These are phyloP conservation scores for Rehmannia glutinosa DNA, from an alignment of 257 asterid genomes.

Conservation along the genomic window DNA sequence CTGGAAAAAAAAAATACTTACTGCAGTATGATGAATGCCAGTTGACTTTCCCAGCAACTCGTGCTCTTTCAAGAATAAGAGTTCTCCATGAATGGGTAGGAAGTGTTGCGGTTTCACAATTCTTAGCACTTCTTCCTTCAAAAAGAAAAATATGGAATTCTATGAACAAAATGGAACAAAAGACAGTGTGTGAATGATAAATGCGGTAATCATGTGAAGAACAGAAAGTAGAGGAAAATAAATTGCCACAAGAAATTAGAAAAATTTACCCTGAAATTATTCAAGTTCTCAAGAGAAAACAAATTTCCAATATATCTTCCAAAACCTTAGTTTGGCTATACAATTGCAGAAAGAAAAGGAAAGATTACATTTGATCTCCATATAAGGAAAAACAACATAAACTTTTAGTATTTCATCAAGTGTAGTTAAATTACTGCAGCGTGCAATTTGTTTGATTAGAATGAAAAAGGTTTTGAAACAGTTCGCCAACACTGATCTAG, in stretches of 20 bases:
- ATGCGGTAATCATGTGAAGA: conserved; percentile 2
- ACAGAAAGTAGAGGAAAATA: conserved; percentile 6
- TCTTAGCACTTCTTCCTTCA: conserved; percentile 89
- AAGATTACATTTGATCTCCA: no score
- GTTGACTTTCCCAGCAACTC: conserved; percentile 91
- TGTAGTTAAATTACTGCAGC: no score
- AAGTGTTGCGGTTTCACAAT: conserved; percentile 99
- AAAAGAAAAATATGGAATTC: conserved; percentile 19
- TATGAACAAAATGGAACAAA: conserved; percentile 1
- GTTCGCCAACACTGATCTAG: no score
- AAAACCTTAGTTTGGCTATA: no score
- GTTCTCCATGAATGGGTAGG: conserved; percentile 97
- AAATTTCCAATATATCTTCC: no score
- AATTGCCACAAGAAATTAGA: conserved; percentile 8
- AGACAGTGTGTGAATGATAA: neutral
- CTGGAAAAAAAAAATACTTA: conserved; percentile 36
- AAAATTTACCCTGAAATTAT: neutral
- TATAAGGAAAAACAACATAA: no score
- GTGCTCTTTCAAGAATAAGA: conserved; percentile 94
- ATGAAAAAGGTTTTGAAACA: no score
- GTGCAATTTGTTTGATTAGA: no score
- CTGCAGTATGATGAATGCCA: conserved; percentile 91
- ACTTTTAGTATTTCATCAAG: no score
- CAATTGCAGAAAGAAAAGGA: neutral
- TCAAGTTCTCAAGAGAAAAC: neutral